These are phyloP conservation scores for Phytophthora crassamura DNA, from an alignment of 352 stramenopile species.

Conservation along the genomic window DNA sequence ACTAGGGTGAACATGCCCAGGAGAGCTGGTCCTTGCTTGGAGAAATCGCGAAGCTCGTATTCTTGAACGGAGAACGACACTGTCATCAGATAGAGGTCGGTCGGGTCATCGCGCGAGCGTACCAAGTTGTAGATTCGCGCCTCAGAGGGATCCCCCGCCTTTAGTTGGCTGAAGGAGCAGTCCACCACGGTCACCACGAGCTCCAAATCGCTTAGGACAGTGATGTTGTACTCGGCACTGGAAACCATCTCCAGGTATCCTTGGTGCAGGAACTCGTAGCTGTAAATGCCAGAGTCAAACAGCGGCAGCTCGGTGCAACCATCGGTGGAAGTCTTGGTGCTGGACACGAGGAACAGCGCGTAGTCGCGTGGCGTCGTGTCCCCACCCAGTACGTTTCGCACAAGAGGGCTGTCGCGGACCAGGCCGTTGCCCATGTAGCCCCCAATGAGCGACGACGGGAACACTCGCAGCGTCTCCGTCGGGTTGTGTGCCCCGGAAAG, in stretches of 20 bases:
- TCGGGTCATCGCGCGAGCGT: conserved; percentile 8
- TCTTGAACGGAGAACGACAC: conserved; percentile 42
- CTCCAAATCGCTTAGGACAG: conserved; percentile 35
- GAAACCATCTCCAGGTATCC: conserved; percentile 27
- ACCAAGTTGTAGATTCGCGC: conserved; percentile 40
- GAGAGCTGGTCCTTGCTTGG: conserved; percentile 22
- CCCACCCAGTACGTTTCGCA: conserved; percentile 17
- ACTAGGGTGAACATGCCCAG: conserved; percentile 38
- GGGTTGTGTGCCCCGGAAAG: conserved; percentile 23
- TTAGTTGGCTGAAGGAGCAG: conserved; percentile 38
- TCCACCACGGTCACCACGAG: conserved; percentile 48
- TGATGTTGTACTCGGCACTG: conserved; percentile 43
- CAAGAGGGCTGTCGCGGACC: conserved; percentile 37
- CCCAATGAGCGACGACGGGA: conserved; percentile 25
- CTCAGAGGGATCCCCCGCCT: conserved; percentile 8
- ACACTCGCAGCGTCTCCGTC: conserved; percentile 17
- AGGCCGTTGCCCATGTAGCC: conserved; percentile 35
- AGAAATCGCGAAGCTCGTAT: conserved; percentile 23
- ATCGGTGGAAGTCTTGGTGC: conserved; percentile 19
- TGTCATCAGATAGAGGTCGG: conserved; percentile 28
- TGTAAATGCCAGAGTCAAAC: conserved; percentile 33
- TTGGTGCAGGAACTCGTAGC: conserved; percentile 39
- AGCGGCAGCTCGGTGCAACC: conserved; percentile 15
- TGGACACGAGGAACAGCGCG: conserved; percentile 40
- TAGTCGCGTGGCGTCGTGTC: conserved; percentile 36